phyloP scores from a whole-genome alignment of 2,329 filamentous ascomycete species.

The Pseudogymnoascus sp. region DNA sequence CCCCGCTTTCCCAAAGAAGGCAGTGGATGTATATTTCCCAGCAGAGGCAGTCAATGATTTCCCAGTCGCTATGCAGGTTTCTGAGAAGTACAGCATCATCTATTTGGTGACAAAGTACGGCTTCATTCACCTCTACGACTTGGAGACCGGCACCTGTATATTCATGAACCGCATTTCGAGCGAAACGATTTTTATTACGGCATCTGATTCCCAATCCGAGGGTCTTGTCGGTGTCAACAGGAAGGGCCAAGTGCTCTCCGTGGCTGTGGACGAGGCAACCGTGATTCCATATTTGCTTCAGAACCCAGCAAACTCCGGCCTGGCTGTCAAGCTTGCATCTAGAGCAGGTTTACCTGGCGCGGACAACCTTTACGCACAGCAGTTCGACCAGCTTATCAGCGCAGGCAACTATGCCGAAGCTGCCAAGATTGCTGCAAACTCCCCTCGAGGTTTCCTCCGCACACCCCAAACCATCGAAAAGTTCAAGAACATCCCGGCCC shows the following conservation, averaged over 20 bases:
- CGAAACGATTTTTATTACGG: constrained; percentile 96
- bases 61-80: constrained; percentile 95
- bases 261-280: constrained; percentile 84
- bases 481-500: constrained; percentile 79
- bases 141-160: constrained; percentile 90
- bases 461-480: constrained; percentile 92
- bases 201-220: constrained; percentile 71
- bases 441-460: constrained; percentile 87
- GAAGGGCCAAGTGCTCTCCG: constrained; percentile 92
- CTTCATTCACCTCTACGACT: constrained; percentile 96
- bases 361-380: constrained; percentile 84
- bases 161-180: constrained; percentile 99
- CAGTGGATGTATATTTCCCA: constrained; percentile 96
- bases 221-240: constrained; percentile 94
- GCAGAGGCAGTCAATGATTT: constrained; percentile 94
- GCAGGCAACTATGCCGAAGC: constrained; percentile 78
- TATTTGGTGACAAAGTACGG: constrained; percentile 98
- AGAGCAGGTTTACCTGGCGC: constrained; percentile 89
- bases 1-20: constrained; percentile 86
- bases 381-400: constrained; percentile 82
- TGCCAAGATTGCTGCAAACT: constrained; percentile 94
- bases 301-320: constrained; percentile 86
- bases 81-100: constrained; percentile 90
- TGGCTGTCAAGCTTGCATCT: constrained; percentile 94
- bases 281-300: constrained; percentile 93